These are phyloP conservation scores for Talaromyces borbonicus DNA, from an alignment of 495 filamentous ascomycete species.

Conservation along the genomic window DNA sequence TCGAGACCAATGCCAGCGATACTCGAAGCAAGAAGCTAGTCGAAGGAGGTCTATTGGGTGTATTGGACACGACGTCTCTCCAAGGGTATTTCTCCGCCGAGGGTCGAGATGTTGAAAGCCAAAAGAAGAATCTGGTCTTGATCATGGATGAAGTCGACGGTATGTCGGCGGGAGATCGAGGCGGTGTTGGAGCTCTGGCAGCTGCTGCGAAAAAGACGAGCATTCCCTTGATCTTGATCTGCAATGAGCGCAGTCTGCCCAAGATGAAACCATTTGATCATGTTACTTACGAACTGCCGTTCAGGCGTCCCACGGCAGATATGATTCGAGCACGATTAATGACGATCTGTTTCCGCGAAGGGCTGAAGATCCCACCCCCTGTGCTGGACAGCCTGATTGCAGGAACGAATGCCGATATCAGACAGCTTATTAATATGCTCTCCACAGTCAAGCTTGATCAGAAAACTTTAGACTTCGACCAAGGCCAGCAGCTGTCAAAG, in stretches of 20 bases:
- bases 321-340: slow-evolving; percentile 82
- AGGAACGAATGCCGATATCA: slow-evolving; percentile 88
- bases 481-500: slow-evolving; percentile 87
- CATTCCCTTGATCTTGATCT: slow-evolving; percentile 93
- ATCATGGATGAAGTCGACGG: slow-evolving; percentile 99
- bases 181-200: slow-evolving; percentile 89
- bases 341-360: slow-evolving; percentile 90
- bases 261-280: slow-evolving; percentile 98
- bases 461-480: slow-evolving; percentile 63
- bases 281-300: slow-evolving; percentile 74
- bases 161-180: slow-evolving; percentile 95
- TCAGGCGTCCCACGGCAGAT: slow-evolving; percentile 79
- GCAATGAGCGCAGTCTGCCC: slow-evolving; percentile 82
- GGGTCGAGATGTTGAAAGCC: slow-evolving; percentile 64
- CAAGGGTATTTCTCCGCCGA: slow-evolving; percentile 86
- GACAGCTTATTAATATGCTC: slow-evolving; percentile 98
- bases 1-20: slow-evolving; percentile 95
- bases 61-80: slow-evolving; percentile 87
- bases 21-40: slow-evolving; percentile 96
- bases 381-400: slow-evolving; percentile 95
- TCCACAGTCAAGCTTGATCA: slow-evolving; percentile 86
- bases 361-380: slow-evolving; percentile 69
- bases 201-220: slow-evolving; percentile 90
- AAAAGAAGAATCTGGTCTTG: slow-evolving; percentile 84
- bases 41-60: slow-evolving; percentile 73